Base-by-base conservation (phyloP, 2,329 filamentous ascomycete species). In the Xylariaceae sp. region DNA sequence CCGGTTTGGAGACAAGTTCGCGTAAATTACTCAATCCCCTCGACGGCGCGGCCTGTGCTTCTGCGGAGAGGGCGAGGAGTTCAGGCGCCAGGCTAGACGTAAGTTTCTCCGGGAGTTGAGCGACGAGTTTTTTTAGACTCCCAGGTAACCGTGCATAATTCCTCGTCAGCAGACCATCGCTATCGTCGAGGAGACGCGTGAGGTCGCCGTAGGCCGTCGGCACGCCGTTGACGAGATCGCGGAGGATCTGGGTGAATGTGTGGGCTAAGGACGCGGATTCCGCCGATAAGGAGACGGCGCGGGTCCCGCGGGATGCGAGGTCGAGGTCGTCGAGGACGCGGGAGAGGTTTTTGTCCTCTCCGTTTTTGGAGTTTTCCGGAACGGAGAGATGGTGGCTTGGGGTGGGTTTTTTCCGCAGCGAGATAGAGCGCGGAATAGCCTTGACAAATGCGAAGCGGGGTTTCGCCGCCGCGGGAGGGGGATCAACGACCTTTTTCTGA, bases 191-290 rank as follows among this genome's bases (percentile, higher is more conserved):
- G 18, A 88, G 79, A 11, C 71, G 68, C 2, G 79, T 85, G n/a
- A 99, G 86, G 72, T 99, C 94, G 70, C 88, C 82, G 73, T 95
- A 96, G 2, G 94, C 94, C 0, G 93, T 97, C 2, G 94, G 94
- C 1, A 91, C 94, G 62, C 94, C 94, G 71, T 92, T 92, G 68
- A 94, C 84, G 13, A 97, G 83, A 72, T 99, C 94, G 72, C 93
- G 94, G 70, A 99, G 88, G 39, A 97, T 87, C 58, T 92, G 80
- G 1, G 91, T 95, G 80, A 99, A 99, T 63, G 87, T 85, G 56
- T 86, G 83, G 55, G 96, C 83, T 35, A 96, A 82, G 64, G 90
- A 88, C 62, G 91, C 86, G 0, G 90, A 93, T 67, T 96, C 92
- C 60, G 85, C 83, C n/a, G 89, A 90, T 59, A 96, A 82, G 10